Base-by-base conservation (phyloP, 441 rosid genomes). In the Cnidoscolus chayamansa region DNA sequence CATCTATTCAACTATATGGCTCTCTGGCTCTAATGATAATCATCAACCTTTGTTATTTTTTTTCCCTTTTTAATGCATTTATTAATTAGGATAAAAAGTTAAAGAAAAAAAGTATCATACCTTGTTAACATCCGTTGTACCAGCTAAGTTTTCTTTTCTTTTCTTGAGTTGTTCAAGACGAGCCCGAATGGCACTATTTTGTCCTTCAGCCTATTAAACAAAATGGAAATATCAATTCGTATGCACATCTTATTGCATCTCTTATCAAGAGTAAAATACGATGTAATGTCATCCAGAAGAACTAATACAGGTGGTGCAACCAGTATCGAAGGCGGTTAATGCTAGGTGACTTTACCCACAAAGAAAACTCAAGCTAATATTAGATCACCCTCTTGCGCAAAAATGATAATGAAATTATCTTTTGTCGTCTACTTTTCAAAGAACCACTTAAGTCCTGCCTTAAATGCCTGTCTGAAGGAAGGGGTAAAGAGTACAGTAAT, bases 121-220 rank as follows among this genome's bases (percentile, higher is more conserved):
- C 87, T 84, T 79, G 76, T 73, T 81, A 67, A 81, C 74, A 76
- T 82, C 84, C 20, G 67, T 40, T 35, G 76, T 51, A 72, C 77
- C 80, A 31, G 86, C 67, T 75, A 54, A 56, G 67, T 84, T 83
- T 72, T 81, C 81, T 54, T 63, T 74, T 75, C 68, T 80, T 66
- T 80, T 77, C 80, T 76, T 84, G 57, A 90, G 90, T 65, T 70
- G 79, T 50, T 76, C 83, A 48, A 89, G 67, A 37, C 77, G 91
- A 71, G 81, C 80, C 83, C 75, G 83, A 66, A 74, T 68, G 30
- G 68, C 79, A 37, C 68, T 81, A 74, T 81, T 89, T 62, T 82
- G 74, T 69, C 89, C 88, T 86, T 88, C 91, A 43, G 82, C 89
- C 94, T 88, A 70, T 59, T 43, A 68, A 80, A 19, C 40, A 76